Evolutionary conservation across 345 rosid genomes (phyloP), one percentile per base, ranked within the genome.

Genomic region (Citropsis articulata): DNA sequence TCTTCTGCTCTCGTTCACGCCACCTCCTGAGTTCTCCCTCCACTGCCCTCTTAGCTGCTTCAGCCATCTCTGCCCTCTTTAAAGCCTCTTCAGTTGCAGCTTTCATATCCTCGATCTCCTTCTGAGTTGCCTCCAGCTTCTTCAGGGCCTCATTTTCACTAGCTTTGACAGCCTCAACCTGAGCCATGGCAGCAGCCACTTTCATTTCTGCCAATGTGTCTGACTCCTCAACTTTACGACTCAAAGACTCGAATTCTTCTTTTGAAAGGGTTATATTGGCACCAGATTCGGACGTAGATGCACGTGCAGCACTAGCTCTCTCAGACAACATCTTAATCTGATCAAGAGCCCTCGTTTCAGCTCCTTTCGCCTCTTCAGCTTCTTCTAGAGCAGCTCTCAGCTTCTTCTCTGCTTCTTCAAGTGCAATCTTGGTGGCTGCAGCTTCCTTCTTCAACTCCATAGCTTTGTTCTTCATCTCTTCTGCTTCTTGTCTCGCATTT

Each of bases 131-230:
- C 82, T 90, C 94, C 59, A 91, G 81, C 84, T 87, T 93, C 91
- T 91, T 92, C 72, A 88, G 68, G 6, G 95, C 91, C 84, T 95
- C 98, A 62, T 87, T 91, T 84, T 95, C 98, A 31, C 99, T 91
- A 69, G 99, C 99, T 88, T 77, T 93, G 77, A 95, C 94, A 28
- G 98, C 98, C 86, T 95, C 95, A 61, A 90, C 96, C 87, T 95
- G 97, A 62, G 99, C 99, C 86, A 93, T 59, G 76, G 99, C 97
- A 76, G 98, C 99, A 10, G 91, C 91, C 84, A 93, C 98, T 90
- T 91, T 92, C 97, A 93, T 91, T 80, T 95, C 96, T 18, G 97
- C 90, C 80, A 95, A 84, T 71, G 81, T 85, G 75, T 92, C 89
- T 2, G 90, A 91, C 76, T 92, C 91, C 79, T 88, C 91, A 33